phyloP scores from a whole-genome alignment of 1,139 yeast species.

The Geotrichum siamense region DNA sequence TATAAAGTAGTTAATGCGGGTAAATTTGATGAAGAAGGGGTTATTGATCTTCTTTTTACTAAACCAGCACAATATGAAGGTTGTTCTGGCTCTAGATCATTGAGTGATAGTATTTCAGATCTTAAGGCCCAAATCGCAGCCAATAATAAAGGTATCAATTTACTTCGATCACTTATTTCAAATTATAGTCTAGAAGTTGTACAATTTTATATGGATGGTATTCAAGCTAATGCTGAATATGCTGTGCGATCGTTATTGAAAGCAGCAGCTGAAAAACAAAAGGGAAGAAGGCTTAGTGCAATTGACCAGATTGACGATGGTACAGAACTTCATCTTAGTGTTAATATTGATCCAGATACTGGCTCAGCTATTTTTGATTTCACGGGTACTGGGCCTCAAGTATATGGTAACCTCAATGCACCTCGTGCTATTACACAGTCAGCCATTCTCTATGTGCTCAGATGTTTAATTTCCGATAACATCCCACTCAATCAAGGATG shows the following conservation, averaged over 20 bases:
- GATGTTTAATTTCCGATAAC: slow-evolving; percentile 68
- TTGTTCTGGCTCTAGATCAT: slow-evolving; percentile 53
- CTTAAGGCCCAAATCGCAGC: slow-evolving; percentile 64
- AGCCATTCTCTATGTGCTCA: slow-evolving; percentile 70
- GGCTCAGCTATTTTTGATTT: slow-evolving; percentile 54
- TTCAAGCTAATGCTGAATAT: slow-evolving; percentile 52
- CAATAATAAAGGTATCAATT: slow-evolving; percentile 53
- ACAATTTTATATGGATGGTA: slow-evolving; percentile 53
- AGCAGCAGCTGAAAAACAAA: slow-evolving; percentile 31
- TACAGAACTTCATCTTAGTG: slow-evolving; percentile 42
- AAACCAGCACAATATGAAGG: slow-evolving; percentile 52
- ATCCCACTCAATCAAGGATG: slow-evolving; percentile 86
- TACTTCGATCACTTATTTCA: slow-evolving; percentile 43
- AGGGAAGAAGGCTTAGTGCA: slow-evolving; percentile 36
- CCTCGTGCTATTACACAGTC: slow-evolving; percentile 71
- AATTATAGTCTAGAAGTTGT: slow-evolving; percentile 49
- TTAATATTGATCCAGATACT: slow-evolving; percentile 39
- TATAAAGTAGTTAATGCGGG: slow-evolving; percentile 51
- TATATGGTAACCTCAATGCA: slow-evolving; percentile 56
- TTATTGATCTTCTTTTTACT: slow-evolving; percentile 42
- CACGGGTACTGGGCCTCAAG: slow-evolving; percentile 53
- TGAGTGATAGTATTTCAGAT: slow-evolving; percentile 55
- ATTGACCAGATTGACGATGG: slow-evolving; percentile 59
- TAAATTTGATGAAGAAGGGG: slow-evolving; percentile 48
- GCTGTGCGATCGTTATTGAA: slow-evolving; percentile 45